A percentile compares a stretch with the other conserved stretches of the same genome.
Conservation (phyloP, 495 filamentous ascomycete species). For the Coniosporium apollinis region DNA sequence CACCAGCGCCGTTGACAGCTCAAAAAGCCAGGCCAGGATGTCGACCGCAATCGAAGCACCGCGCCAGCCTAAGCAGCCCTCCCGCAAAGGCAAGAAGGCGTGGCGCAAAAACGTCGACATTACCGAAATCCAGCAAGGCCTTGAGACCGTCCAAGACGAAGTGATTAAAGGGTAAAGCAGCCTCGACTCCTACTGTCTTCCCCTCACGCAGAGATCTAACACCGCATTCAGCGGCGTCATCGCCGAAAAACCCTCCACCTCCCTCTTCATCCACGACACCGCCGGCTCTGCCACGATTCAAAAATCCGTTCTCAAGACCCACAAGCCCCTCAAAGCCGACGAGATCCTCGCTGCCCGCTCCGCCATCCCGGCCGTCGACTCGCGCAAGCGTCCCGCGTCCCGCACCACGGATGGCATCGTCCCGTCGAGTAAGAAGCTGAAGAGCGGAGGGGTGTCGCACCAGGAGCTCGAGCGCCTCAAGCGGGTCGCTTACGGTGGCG, state of each 20-base stretch:
- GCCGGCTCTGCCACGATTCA: slow-evolving; percentile 45
- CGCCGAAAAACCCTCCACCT: slow-evolving; percentile 56
- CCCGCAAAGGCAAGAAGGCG: slow-evolving; percentile 92
- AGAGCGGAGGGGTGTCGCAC: slow-evolving; percentile 48
- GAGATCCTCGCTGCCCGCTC: slow-evolving; percentile 80
- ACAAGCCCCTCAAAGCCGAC: slow-evolving; percentile 69
- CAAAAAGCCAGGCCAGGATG: too few relatives aligned
- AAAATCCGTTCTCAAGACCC: slow-evolving; percentile 42
- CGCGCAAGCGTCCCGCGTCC: slow-evolving; percentile 55
- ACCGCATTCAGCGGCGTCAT: slow-evolving; percentile 62
- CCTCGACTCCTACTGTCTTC: slow-evolving; percentile 8
- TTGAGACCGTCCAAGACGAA: slow-evolving; percentile 71
- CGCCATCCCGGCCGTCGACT: slow-evolving; percentile 56
- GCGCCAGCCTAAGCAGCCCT: slow-evolving; percentile 59
- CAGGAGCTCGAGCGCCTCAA: slow-evolving; percentile 67
- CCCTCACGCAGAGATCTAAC: too few relatives aligned
- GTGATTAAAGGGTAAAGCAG: slow-evolving; percentile 60
- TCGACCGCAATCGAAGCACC: slow-evolving; percentile 25
- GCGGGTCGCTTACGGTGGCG: slow-evolving; percentile 56
- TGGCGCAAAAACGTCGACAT: slow-evolving; percentile 98
- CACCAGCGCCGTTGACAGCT: too few relatives aligned
- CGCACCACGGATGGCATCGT: slow-evolving; percentile 51
- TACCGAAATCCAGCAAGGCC: slow-evolving; percentile 62
- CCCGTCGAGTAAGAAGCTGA: slow-evolving; percentile 49
- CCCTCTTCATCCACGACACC: slow-evolving; percentile 72